Evolutionary conservation across 768 basidiomycete genomes (phyloP), one percentile per base, ranked within the genome.

Genomic region (Xerocomus spinulosus): DNA sequence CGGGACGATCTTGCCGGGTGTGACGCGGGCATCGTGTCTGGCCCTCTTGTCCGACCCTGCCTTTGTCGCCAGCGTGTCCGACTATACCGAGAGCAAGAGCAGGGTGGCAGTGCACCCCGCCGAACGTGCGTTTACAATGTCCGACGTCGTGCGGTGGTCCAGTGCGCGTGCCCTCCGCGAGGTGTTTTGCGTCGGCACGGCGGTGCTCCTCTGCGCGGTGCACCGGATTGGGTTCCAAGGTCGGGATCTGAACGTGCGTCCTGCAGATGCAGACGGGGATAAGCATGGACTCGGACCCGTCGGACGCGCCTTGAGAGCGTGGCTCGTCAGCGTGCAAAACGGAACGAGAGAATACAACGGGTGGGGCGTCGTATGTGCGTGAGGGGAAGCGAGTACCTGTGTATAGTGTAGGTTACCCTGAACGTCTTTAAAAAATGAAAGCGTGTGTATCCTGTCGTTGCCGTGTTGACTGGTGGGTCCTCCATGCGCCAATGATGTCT

Each of bases 1-100:
- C 62, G 92, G 93, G 42, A 86, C 90, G 68, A 91, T 97, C 59
- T 80, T 98, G 2, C 92, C 93, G 2, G 92, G 94, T 37, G 82
- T 97, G 21, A 96, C 93, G 7, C 83, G 94, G 52, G 86, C 87
- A 58, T 92, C 90, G 23, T 82, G 89, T 35, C 77, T 96, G 32
- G 59, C 74, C 0, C 82, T 97, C 36, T 78, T 81, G 4, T 70
- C 79, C 14, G 82, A 81, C 9, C 88, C 90, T 53, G 69, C 72
- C 0, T 76, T 75, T 40, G 74, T 17, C 33, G 34, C 47, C 25
- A 44, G 44, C 4, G 4, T 44, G 14, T 14, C 32, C n/a, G 10
- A 17, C 5, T 10, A 38, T 12, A 38, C 23, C 37, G 4, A 38
- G 15, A 38, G 10, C 21, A 13, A 23, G 10, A 18, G 0, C 36